Evolutionary conservation across 2,329 filamentous ascomycete species (phyloP).

Genomic region (Colletotrichum sp.): DNA sequence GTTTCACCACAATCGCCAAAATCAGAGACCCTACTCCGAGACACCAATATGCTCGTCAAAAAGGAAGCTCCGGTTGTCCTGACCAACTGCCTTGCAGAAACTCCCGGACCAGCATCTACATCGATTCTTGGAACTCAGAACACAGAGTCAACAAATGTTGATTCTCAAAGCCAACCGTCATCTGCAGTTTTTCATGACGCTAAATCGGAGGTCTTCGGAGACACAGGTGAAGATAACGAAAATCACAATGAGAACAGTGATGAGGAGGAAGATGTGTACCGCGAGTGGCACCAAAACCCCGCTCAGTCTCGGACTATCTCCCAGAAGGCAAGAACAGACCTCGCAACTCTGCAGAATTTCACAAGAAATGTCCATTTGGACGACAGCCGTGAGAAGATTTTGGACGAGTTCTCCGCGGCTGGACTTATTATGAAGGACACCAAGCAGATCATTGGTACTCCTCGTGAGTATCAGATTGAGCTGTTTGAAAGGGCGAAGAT

Average conservation of each 20-base stretch:
- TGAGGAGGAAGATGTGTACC: conserved; percentile 16
- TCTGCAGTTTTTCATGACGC: neutral
- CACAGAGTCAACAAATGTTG: neutral
- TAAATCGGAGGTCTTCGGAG: neutral
- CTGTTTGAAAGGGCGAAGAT: conserved; percentile 86
- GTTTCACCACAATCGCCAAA: neutral
- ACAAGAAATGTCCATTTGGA: conserved; percentile 41
- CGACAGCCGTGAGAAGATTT: conserved; percentile 28
- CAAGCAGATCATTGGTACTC: conserved; percentile 71
- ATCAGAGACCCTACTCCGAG: neutral
- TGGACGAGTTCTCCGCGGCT: conserved; percentile 33
- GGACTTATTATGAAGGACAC: conserved; percentile 40
- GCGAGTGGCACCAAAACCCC: conserved; percentile 32
- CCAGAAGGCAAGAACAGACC: conserved; percentile 52
- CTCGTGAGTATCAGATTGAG: conserved; percentile 90
- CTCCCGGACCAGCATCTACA: neutral
- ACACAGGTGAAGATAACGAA: neutral
- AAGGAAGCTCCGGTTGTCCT: neutral
- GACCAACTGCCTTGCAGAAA: neutral
- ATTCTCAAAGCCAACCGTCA: neutral
- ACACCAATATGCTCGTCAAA: neutral
- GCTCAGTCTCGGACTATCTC: conserved; percentile 41
- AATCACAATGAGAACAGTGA: neutral
- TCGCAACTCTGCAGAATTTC: conserved; percentile 52
- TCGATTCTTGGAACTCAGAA: neutral